Conservation (phyloP, 345 rosid genomes). For the Eucalyptus sp. region DNA sequence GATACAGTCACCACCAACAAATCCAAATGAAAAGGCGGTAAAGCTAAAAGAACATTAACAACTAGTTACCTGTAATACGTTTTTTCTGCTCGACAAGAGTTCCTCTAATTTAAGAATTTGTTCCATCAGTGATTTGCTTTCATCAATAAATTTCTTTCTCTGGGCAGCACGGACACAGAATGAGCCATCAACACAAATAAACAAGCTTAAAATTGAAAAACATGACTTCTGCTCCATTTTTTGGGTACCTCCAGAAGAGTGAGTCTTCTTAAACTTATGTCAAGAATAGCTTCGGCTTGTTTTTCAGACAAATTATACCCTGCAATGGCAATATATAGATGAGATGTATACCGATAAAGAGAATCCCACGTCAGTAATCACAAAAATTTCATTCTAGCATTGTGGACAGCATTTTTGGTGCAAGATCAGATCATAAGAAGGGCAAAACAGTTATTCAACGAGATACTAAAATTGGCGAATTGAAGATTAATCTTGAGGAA, state of each 20-base stretch:
- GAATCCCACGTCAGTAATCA: background rate
- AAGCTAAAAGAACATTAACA: background rate
- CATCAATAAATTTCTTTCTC: slow-evolving; percentile 71
- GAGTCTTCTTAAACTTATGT: slow-evolving; percentile 72
- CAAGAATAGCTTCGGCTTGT: slow-evolving; percentile 88
- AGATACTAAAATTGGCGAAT: background rate
- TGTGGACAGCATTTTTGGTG: background rate
- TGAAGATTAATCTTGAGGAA: background rate
- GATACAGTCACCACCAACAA: background rate
- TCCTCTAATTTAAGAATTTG: slow-evolving; percentile 65
- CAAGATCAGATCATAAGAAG: background rate
- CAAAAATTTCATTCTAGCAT: background rate
- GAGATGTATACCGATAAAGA: background rate
- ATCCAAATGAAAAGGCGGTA: background rate
- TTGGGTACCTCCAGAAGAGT: slow-evolving; percentile 68
- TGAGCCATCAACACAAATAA: background rate
- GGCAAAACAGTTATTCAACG: background rate
- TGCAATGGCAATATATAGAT: slow-evolving; percentile 6
- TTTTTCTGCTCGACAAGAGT: slow-evolving; percentile 59
- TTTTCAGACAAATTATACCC: slow-evolving; percentile 71
- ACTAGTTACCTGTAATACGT: slow-evolving; percentile 57
- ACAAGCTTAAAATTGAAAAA: background rate
- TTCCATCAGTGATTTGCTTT: slow-evolving; percentile 51
- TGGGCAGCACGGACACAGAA: slow-evolving; percentile 11
- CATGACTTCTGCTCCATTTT: background rate